Base-by-base conservation (phyloP, 495 filamentous ascomycete genomes). In the Rostrohypoxylon terebratum region DNA sequence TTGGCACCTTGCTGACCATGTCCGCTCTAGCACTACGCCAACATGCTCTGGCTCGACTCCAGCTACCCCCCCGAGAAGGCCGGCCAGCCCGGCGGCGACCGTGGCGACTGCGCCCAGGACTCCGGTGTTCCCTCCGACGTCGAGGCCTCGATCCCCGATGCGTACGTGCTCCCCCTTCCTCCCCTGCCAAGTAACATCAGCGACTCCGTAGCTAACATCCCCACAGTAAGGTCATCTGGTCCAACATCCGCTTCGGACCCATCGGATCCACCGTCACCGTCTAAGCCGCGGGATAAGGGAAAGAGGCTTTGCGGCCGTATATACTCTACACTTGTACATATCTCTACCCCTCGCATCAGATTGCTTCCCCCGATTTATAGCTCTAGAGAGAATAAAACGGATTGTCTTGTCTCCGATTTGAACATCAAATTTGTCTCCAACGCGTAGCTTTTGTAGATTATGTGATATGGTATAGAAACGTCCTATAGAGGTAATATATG, bases 31-130 rank as follows among this genome's bases (percentile, higher is more conserved):
- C 87, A 94, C 81, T 81, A 85, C 77, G 82, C 85, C 81, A 87
- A 92, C 83, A 95, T 94, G 93, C 86, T 91, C 72, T 95, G 93
- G 93, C 89, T 96, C 75, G 92, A 94, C 84, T 89, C 89, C 77
- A 86, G 82, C 80, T 93, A 90, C 84, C 93, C 92, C 3, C 80
- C 84, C 44, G 84, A 85, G 74, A 80, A 83, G 54, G 66, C 84
- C 10, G 79, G 83, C 65, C 75, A 74, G 10, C 90, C 90, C 36
- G 93, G 93, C 79, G 85, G 87, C 59, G 85, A 85, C 72, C 91
- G 93, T 78, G 93, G 92, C 57, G 85, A 86, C 65, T 96, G 93
- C 81, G 58, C 86, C 45, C 85, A 82, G 59, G 81, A 80, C 78
- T 89, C 87, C 33, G 91, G 91, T 63, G 83, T 82, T 20, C 90